Evolutionary conservation across 2,329 filamentous ascomycete genomes (phyloP).

Genomic region (Cladophialophora bantiana): DNA sequence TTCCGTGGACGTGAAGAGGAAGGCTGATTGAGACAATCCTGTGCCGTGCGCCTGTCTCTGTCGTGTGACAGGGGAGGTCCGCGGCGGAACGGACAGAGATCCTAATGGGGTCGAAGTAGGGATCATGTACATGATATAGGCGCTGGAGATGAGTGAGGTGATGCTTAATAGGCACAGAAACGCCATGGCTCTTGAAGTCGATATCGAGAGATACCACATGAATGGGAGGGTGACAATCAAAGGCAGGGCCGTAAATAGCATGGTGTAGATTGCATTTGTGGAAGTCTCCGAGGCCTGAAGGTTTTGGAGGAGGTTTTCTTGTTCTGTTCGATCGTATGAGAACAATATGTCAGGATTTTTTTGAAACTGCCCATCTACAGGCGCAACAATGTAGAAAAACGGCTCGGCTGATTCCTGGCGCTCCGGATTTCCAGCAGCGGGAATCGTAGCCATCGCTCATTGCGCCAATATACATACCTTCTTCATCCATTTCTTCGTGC

Average conservation of each 20-base stretch:
- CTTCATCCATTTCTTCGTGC: constrained; percentile 39
- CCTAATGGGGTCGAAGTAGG: constrained; percentile 19
- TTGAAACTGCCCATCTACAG: neutral
- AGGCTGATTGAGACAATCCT: neutral
- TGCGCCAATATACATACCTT: constrained; percentile 29
- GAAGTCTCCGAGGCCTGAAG: constrained; percentile 32
- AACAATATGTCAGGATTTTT: neutral
- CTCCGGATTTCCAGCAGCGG: neutral
- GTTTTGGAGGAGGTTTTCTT: constrained; percentile 38
- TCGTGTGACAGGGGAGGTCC: constrained; percentile 3
- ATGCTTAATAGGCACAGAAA: constrained; percentile 37
- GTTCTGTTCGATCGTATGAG: constrained; percentile 28
- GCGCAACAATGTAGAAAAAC: neutral
- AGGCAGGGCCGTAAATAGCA: constrained; percentile 37
- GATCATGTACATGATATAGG: constrained; percentile 37
- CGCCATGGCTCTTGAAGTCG: constrained; percentile 23
- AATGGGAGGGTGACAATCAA: constrained; percentile 36
- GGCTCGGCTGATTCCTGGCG: neutral
- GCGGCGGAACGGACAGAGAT: constrained; percentile 5
- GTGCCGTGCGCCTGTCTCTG: constrained; percentile 12
- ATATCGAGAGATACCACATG: constrained; percentile 31
- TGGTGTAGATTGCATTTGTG: constrained; percentile 36
- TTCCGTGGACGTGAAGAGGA: constrained; percentile 22
- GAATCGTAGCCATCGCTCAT: neutral
- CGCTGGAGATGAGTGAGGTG: constrained; percentile 37